Evolutionary conservation across 148 eudicot genomes (phyloP).

Genomic region (Tetragonia tetragonoides): DNA sequence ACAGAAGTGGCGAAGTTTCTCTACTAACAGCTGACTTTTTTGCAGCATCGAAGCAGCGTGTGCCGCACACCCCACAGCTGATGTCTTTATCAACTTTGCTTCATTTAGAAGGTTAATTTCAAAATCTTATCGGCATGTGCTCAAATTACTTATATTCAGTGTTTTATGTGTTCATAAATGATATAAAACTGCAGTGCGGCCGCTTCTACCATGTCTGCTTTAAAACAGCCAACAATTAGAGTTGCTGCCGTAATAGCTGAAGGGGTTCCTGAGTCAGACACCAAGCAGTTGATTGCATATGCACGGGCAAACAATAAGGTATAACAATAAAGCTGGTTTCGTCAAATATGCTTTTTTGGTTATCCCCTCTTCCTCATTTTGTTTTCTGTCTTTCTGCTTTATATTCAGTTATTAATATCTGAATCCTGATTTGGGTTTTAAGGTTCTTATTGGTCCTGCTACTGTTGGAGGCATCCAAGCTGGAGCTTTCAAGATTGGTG

Average conservation of each 20-base stretch:
- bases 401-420: constrained; percentile 1
- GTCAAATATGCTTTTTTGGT: not conserved
- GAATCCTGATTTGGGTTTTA: constrained; percentile 18
- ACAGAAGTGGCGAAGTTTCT: not conserved
- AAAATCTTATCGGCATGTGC: not conserved
- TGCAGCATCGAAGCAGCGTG: constrained; percentile 90
- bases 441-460: constrained; percentile 97
- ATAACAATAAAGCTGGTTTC: not conserved
- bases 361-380: not conserved
- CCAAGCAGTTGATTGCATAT: constrained; percentile 87
- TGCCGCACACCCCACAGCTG: constrained; percentile 97
- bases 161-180: not conserved
- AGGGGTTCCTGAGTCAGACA: constrained; percentile 94
- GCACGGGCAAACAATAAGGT: constrained; percentile 96
- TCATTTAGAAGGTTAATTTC: constrained; percentile 80
- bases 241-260: constrained; percentile 94
- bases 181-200: constrained; percentile 65
- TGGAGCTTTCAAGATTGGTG: constrained; percentile 98
- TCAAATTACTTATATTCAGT: not conserved
- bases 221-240: constrained; percentile 91
- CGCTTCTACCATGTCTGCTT: constrained; percentile 87
- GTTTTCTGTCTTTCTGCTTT: not conserved
- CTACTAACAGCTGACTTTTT: constrained; percentile 10
- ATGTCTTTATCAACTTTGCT: constrained; percentile 97
- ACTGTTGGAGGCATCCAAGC: constrained; percentile 99